Conservation (phyloP, 257 asterid genomes). For the Agastache rugosa region DNA sequence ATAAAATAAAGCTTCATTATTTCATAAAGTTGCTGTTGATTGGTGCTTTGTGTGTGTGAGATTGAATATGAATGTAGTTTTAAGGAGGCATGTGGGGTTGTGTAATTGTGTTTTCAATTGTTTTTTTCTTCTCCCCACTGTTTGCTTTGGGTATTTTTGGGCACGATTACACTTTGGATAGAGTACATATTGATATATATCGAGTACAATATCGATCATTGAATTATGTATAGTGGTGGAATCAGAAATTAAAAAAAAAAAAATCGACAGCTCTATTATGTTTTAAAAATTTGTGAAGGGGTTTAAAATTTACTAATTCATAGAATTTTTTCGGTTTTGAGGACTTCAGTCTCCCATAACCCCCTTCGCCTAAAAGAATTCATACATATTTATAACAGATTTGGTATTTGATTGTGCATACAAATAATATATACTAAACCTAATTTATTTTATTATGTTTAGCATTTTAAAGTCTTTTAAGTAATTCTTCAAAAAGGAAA, state of each 20-base stretch:
- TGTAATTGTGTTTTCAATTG: slow-evolving; percentile 2
- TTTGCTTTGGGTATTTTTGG: neutral
- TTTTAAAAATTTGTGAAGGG: too few species aligned
- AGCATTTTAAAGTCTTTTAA: neutral
- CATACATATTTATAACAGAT: too few species aligned
- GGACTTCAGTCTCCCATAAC: too few species aligned
- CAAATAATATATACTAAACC: neutral
- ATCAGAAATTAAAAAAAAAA: too few species aligned
- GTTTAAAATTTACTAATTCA: too few species aligned
- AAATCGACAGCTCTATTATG: too few species aligned
- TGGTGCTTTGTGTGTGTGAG: slow-evolving; percentile 8
- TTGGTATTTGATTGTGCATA: neutral
- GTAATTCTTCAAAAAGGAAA: too few species aligned
- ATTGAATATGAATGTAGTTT: neutral
- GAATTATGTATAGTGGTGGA: too few species aligned
- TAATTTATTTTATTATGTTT: neutral
- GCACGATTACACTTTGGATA: neutral
- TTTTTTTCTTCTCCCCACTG: neutral
- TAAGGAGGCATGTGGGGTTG: slow-evolving; percentile 3
- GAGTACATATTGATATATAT: neutral
- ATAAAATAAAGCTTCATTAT: slow-evolving; percentile 16
- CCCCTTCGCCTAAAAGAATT: too few species aligned
- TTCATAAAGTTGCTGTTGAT: slow-evolving; percentile 4
- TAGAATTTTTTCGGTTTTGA: too few species aligned
- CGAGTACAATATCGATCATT: neutral